Evolutionary conservation across 2,329 filamentous ascomycete genomes (phyloP), one percentile per base, ranked within the genome.

Genomic region (Pseudogymnoascus sp.): DNA sequence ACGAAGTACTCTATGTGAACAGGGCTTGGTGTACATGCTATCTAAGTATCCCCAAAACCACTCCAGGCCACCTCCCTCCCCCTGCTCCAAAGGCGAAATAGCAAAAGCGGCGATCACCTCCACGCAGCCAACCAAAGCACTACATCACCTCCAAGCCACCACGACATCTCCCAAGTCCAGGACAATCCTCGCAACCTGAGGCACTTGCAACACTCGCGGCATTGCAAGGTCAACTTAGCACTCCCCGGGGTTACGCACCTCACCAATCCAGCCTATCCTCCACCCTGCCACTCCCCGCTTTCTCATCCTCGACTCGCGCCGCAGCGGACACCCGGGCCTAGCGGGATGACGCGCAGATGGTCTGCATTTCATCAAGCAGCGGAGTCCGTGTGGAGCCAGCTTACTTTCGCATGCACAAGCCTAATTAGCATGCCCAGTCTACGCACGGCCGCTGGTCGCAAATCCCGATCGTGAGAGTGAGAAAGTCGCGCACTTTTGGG

Each of bases 311-410:
- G n/a, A 54, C 47, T 54, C 29, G 47, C 47, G 29, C 47, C 47
- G 47, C 29, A 54, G 47, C 29, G n/a, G 47, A 54, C 47, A 54
- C 26, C 47, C 47, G 47, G 47, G 29, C 47, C 47, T 33, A 54
- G 47, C 47, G 47, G 29, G 47, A 54, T 54, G 47, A 54, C 47
- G 47, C 47, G 47, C 47, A 54, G 26, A 29, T 33, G 47, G 47
- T 54, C 47, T 54, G 26, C 47, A 54, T 54, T 33, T 13, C 26
- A 5, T 50, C 26, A n/a, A 50, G 13, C n/a, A 50, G 44, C 26
- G 9, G 29, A 54, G 47, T 33, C 47, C 47, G n/a, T 11, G 47
- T 33, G 47, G 47, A 54, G 29, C 47, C 26, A 26, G 17, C 21
- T 44, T 44, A 44, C 40, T 24, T 24, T 24, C 9, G 40, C 40